Conservation (phyloP, 176 grass and related monocot species). For the Eleusine coracana region DNA sequence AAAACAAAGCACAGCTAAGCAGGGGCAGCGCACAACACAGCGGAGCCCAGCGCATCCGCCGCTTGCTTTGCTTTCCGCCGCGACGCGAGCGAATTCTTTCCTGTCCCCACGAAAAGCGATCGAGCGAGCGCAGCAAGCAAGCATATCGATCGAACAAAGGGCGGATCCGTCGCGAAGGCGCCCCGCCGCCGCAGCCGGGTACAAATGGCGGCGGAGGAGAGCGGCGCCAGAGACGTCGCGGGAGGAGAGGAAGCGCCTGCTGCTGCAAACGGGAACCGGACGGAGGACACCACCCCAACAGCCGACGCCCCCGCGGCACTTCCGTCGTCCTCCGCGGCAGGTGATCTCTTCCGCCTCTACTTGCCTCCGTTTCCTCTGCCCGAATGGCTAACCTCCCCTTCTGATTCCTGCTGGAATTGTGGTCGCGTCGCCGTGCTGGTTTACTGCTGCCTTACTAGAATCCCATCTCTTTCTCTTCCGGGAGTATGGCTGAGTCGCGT, state of each 20-base stretch:
- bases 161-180: not conserved
- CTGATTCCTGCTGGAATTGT: not conserved
- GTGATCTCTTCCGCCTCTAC: no score
- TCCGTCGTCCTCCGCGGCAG: no score
- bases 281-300: no score
- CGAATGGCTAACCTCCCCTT: no score
- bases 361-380: no score
- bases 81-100: not conserved
- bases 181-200: not conserved
- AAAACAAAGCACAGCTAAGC: no score
- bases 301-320: no score
- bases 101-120: not conserved
- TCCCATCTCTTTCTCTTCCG: no score
- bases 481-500: no score
- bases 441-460: no score
- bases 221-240: not conserved
- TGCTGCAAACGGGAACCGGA: not conserved
- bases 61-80: not conserved
- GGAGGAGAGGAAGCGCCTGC: not conserved
- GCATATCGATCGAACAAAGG: not conserved
- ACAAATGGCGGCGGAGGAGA: slow-evolving; percentile 41
- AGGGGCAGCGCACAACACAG: not conserved
- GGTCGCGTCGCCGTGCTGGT: not conserved
- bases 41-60: not conserved
- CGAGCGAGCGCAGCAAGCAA: not conserved